Evolutionary conservation across 306 rosid genomes (phyloP).

Genomic region (Coriaria nepalensis): DNA sequence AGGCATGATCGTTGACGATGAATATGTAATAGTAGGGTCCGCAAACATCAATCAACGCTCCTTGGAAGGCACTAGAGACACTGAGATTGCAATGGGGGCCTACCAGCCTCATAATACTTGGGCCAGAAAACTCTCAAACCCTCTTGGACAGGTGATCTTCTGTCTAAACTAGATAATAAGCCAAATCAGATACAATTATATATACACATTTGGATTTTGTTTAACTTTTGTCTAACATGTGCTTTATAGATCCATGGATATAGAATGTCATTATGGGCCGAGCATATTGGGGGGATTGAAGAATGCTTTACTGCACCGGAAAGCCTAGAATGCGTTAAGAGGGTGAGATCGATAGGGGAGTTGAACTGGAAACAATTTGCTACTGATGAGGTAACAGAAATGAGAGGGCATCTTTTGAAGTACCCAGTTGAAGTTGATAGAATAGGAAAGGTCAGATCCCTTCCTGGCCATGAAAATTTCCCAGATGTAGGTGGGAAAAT

Average conservation of each 20-base stretch:
- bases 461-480: constrained; percentile 65
- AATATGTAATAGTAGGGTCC: constrained; percentile 80
- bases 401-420: constrained; percentile 73
- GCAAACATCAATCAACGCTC: constrained; percentile 98
- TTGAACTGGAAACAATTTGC: constrained; percentile 74
- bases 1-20: constrained; percentile 97
- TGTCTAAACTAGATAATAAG: neutral
- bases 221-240: neutral
- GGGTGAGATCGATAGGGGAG: constrained; percentile 58
- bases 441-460: constrained; percentile 64
- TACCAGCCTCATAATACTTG: constrained; percentile 77
- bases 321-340: constrained; percentile 74
- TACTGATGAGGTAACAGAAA: constrained; percentile 52
- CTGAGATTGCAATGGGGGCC: constrained; percentile 98
- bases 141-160: constrained; percentile 62
- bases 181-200: neutral
- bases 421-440: constrained; percentile 78
- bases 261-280: constrained; percentile 96
- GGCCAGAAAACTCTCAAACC: constrained; percentile 51
- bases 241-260: constrained; percentile 63
- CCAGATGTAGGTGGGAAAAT: constrained; percentile 92
- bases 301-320: constrained; percentile 66
- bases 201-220: neutral
- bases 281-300: constrained; percentile 57
- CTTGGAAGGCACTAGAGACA: constrained; percentile 97